Base-by-base conservation (phyloP, 1,284 basidiomycete genomes). In the Austroboletus novae-zelandiae region DNA sequence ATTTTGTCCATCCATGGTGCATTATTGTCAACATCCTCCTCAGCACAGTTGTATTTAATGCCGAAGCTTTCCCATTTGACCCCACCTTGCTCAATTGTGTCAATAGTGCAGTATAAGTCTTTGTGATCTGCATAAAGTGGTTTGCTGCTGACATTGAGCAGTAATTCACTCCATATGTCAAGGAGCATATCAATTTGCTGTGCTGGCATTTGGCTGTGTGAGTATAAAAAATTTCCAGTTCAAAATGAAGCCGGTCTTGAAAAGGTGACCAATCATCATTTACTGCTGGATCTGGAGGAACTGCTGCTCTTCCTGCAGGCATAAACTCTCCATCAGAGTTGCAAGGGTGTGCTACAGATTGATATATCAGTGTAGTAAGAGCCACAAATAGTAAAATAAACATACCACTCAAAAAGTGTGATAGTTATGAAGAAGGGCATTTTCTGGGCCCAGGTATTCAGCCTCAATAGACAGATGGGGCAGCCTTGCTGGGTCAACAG, bases 11-110 rank as follows among this genome's bases (percentile, higher is more conserved):
- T 32, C 31, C 31, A 32, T 4, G 31, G 5, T 32, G 31, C 10
- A 14, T 13, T 5, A 35, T n/a, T 6, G 3, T 35, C 13, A 2
- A 14, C 10, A 35, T 32, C 5, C 14, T 14, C 31, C 7, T 35
- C 15, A n/a, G 34, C 4, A 4, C 20, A 8, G 3, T 35, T n/a
- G n/a, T 86, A 3, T 83, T 84, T 56, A 82, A 87, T 64, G 81
- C 20, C 39, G 23, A 55, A 47, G 17, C n/a, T 42, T 10, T 52
- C n/a, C 40, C 50, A 52, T 23, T 47, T 37, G 17, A 55, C 40
- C 1, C 52, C 44, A 5, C 50, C 47, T n/a, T 47, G 34, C 7
- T 13, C 11, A 2, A 45, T 44, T 1, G 15, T 18, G 20, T 55
- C 30, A 14, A 52, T 55, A 0, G 27, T 47, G 9, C 43, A 44